A percentile compares a stretch with the other conserved stretches of the same genome.
These are phyloP conservation scores for Trifolium repens DNA, from an alignment of 306 rosid genomes.

Conservation along the genomic window DNA sequence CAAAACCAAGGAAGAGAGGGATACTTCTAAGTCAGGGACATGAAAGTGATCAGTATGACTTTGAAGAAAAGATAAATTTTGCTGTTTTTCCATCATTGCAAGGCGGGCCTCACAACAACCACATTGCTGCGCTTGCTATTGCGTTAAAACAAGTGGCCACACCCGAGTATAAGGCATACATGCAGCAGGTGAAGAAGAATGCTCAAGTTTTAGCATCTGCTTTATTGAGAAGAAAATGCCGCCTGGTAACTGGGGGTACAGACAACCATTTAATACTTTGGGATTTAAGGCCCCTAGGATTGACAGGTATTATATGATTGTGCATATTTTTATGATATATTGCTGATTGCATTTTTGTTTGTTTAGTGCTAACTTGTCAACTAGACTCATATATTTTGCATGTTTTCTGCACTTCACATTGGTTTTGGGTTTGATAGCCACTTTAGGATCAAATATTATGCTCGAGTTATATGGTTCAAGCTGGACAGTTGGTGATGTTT, in stretches of 20 bases:
- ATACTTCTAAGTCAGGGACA: constrained; percentile 67
- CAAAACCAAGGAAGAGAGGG: constrained; percentile 84
- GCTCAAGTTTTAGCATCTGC: constrained; percentile 90
- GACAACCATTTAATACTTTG: constrained; percentile 94
- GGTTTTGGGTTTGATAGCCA: constrained; percentile 15
- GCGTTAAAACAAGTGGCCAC: constrained; percentile 92
- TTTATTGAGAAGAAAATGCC: constrained; percentile 74
- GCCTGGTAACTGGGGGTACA: constrained; percentile 91
- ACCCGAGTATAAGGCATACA: constrained; percentile 80
- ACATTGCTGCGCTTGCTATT: constrained; percentile 95
- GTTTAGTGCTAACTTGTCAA: constrained; percentile 7
- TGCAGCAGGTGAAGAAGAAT: constrained; percentile 96
- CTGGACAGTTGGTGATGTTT: not conserved
- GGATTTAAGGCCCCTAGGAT: constrained; percentile 90
- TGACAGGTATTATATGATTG: constrained; percentile 66
- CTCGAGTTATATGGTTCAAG: constrained; percentile 4
- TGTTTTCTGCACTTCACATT: constrained; percentile 20
- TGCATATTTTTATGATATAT: not conserved
- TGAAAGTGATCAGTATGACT: constrained; percentile 77
- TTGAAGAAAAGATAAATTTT: constrained; percentile 90
- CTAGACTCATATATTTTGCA: constrained; percentile 14
- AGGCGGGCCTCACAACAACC: constrained; percentile 99
- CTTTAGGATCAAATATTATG: not conserved
- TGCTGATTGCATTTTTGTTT: constrained; percentile 30
- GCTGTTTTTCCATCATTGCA: constrained; percentile 93